Percentiles rank a stretch among this genome's conserved stretches.
These are phyloP conservation scores for Quercus tomentella DNA, from an alignment of 331 rosid genomes.

Conservation along the genomic window DNA sequence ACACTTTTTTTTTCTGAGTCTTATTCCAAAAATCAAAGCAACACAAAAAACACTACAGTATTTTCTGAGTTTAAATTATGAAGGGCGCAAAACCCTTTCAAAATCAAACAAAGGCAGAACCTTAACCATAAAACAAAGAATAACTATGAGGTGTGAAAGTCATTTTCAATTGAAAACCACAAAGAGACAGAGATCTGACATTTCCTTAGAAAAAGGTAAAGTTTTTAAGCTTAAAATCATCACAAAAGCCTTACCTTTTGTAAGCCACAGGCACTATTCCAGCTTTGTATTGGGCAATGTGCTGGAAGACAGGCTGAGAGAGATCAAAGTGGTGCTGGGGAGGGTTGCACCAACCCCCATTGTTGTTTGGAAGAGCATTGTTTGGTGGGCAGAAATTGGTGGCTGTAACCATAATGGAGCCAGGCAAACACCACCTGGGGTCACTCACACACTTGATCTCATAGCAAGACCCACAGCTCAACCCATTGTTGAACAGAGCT, in stretches of 20 bases:
- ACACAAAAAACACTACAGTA: no score
- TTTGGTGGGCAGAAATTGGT: slow-evolving; percentile 99
- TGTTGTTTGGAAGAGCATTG: slow-evolving; percentile 82
- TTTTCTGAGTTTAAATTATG: no score
- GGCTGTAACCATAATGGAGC: slow-evolving; percentile 92
- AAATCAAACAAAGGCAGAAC: no score
- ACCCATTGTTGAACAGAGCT: slow-evolving; percentile 89
- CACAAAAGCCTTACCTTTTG: slow-evolving; percentile 50
- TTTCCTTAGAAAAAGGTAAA: no score
- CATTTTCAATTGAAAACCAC: no score
- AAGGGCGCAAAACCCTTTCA: no score
- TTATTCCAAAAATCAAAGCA: no score
- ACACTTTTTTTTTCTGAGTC: no score
- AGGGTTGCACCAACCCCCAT: slow-evolving; percentile 99
- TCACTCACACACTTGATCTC: slow-evolving; percentile 72
- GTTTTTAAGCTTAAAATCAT: no score
- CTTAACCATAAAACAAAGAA: no score
- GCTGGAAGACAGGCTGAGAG: slow-evolving; percentile 88
- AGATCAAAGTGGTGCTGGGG: slow-evolving; percentile 96
- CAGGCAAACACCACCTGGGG: slow-evolving; percentile 80
- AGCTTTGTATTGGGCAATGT: slow-evolving; percentile 90
- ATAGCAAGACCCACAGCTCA: slow-evolving; percentile 93
- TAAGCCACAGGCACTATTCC: slow-evolving; percentile 91
- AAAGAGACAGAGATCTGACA: no score
- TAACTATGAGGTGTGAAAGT: no score